Base-by-base conservation (phyloP, 2,329 filamentous ascomycete species). In the Diaporthe sp. region DNA sequence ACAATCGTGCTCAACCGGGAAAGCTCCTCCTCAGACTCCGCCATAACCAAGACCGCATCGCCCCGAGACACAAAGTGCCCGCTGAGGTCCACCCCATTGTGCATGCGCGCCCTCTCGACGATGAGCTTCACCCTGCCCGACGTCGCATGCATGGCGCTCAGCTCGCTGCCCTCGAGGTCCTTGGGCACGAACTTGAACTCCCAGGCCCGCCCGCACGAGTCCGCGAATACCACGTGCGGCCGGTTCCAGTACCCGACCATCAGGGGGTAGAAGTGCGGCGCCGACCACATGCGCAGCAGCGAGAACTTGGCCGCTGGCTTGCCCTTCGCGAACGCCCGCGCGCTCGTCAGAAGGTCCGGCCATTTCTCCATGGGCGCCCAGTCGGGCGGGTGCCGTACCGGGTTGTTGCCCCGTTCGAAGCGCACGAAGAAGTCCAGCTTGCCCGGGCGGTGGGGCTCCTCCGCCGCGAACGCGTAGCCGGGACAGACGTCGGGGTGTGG, bases 111-210 rank as follows among this genome's bases (percentile, higher is more conserved):
- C 58, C 77, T 78, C 42, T 83, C 80, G 28, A 80, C 79, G 47
- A 81, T 78, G 12, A 85, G 71, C 2, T 83, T 78, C 22, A 80
- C 55, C 28, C 78, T 76, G 25, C 85, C 75, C 25, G 81, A 81
- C 57, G 85, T 79, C 8, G 71, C 40, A 17, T 77, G 74, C 76
- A 88, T 86, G 66, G 87, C 82, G 55, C 81, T 85, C 82, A 82
- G 86, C 76, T 87, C 85, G 35, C 80, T 82, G 54, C 77, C 80
- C 3, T 84, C 82, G 82, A 86, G 84, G 75, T 88, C 86, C 77
- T 87, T 88, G 8, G 85, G 85, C 0, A 87, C 79, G 76, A 88
- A 88, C 74, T 85, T 85, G 83, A 85, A 89, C 67, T 84, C 81
- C 84, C 85, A 89, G 9, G 78, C 77, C n/a, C 87, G 82, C 0